These are phyloP conservation scores for Saturnispora gosingensis DNA, from an alignment of 805 yeast species.

Conservation along the genomic window DNA sequence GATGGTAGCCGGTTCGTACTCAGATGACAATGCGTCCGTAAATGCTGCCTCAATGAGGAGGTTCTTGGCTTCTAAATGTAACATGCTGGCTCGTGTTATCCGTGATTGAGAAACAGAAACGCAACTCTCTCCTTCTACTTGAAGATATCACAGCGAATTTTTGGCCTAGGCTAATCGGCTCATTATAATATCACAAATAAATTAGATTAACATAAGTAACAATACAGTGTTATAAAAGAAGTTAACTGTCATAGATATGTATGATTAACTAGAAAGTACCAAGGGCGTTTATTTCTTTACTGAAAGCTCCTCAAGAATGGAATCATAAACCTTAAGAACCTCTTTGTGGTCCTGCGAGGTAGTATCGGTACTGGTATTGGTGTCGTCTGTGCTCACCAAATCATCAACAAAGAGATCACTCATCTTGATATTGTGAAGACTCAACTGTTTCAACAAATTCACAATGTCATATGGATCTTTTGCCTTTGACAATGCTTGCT, in stretches of 20 bases:
- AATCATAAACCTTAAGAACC: conserved; percentile 18
- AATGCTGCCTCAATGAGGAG: conserved; percentile 74
- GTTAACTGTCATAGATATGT: not conserved
- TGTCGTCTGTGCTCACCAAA: not conserved
- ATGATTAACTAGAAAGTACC: not conserved
- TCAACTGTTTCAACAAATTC: conserved; percentile 8
- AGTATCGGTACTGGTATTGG: not conserved
- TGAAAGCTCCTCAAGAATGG: conserved; percentile 19
- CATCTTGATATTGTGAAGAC: conserved; percentile 7
- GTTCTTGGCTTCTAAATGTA: conserved; percentile 79
- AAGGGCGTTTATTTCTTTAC: not conserved
- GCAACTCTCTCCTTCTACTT: not conserved
- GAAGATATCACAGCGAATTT: not conserved
- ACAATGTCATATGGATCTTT: conserved; percentile 16
- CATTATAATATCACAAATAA: not conserved
- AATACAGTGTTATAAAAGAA: not conserved
- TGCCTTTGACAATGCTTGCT: conserved; percentile 4
- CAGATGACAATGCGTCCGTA: conserved; percentile 53
- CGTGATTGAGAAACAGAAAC: not conserved
- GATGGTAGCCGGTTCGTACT: conserved; percentile 40
- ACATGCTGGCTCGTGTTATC: conserved; percentile 36
- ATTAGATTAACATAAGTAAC: not conserved
- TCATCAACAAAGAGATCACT: conserved; percentile 12
- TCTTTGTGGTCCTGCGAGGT: conserved; percentile 2
- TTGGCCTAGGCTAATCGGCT: not conserved